These are phyloP conservation scores for Hyphopichia khmerensis DNA, from an alignment of 1,139 yeast genomes.

Conservation along the genomic window DNA sequence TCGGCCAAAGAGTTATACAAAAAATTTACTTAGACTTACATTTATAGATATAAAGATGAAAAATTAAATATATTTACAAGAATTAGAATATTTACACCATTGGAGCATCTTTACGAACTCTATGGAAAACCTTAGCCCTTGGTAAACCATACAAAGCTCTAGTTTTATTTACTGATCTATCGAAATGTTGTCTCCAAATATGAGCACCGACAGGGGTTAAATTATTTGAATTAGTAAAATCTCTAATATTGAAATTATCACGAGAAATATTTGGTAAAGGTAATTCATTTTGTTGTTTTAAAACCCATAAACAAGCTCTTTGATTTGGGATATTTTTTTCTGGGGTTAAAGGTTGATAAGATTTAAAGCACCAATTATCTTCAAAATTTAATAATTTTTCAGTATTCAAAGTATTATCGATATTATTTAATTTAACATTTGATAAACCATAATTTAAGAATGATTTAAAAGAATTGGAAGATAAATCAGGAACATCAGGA, in stretches of 20 bases:
- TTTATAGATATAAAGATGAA: no score
- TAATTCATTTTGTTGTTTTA: constrained; percentile 55
- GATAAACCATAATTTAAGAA: constrained; percentile 76
- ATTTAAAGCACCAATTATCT: constrained; percentile 43
- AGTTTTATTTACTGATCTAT: constrained; percentile 65
- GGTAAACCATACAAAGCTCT: constrained; percentile 73
- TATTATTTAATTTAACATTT: constrained; percentile 62
- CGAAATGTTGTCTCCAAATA: constrained; percentile 86
- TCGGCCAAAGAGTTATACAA: no score
- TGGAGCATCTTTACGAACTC: constrained; percentile 40
- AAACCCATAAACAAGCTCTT: constrained; percentile 88
- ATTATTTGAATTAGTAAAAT: constrained; percentile 53
- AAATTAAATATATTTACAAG: neutral
- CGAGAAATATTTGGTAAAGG: constrained; percentile 19
- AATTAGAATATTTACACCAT: constrained; percentile 3
- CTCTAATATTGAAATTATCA: constrained; percentile 68
- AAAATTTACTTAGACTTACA: no score
- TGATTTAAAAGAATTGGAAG: constrained; percentile 66
- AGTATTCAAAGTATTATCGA: constrained; percentile 59
- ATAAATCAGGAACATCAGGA: constrained; percentile 87
- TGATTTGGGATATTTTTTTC: constrained; percentile 84
- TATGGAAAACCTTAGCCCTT: constrained; percentile 71
- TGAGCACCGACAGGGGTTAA: constrained; percentile 86
- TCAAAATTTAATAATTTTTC: constrained; percentile 42
- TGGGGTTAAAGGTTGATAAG: constrained; percentile 84